These are phyloP conservation scores for Eremothecium sinecaudum DNA, from an alignment of 1,139 yeast genomes.

Conservation along the genomic window DNA sequence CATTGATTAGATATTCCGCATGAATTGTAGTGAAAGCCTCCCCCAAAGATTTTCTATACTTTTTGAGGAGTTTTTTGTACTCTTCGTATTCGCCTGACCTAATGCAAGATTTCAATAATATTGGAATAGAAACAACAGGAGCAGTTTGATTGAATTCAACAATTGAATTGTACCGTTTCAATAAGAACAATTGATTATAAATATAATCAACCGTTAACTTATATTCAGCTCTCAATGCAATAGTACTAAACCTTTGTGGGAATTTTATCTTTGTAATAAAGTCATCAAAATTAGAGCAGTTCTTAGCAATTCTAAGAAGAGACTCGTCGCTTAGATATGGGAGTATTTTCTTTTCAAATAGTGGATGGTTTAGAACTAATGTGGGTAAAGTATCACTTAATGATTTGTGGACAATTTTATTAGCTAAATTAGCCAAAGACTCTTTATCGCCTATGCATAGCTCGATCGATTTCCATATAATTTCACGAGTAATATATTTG, in stretches of 20 bases:
- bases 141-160: slow-evolving; percentile 18
- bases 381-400: slow-evolving; percentile 12
- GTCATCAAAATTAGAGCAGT: slow-evolving; percentile 9
- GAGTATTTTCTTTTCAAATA: slow-evolving; percentile 13
- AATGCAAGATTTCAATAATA: slow-evolving; percentile 23
- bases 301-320: slow-evolving; percentile 13
- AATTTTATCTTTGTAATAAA: slow-evolving; percentile 20
- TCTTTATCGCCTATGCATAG: slow-evolving; percentile 16
- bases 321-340: slow-evolving; percentile 22
- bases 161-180: slow-evolving; percentile 16
- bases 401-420: slow-evolving; percentile 17
- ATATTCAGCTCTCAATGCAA: slow-evolving; percentile 24
- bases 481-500: slow-evolving; percentile 14
- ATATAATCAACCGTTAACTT: slow-evolving; percentile 19
- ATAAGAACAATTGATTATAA: slow-evolving; percentile 18
- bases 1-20: slow-evolving; percentile 23
- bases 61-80: slow-evolving; percentile 15
- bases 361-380: slow-evolving; percentile 13
- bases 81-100: slow-evolving; percentile 19
- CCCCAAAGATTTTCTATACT: slow-evolving; percentile 15
- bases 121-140: slow-evolving; percentile 21
- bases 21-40: slow-evolving; percentile 13
- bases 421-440: slow-evolving; percentile 17
- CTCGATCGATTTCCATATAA: slow-evolving; percentile 16
- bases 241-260: slow-evolving; percentile 23